These are phyloP conservation scores for Paraphoma chrysanthemicola DNA, from an alignment of 2,329 filamentous ascomycete genomes.

Conservation along the genomic window DNA sequence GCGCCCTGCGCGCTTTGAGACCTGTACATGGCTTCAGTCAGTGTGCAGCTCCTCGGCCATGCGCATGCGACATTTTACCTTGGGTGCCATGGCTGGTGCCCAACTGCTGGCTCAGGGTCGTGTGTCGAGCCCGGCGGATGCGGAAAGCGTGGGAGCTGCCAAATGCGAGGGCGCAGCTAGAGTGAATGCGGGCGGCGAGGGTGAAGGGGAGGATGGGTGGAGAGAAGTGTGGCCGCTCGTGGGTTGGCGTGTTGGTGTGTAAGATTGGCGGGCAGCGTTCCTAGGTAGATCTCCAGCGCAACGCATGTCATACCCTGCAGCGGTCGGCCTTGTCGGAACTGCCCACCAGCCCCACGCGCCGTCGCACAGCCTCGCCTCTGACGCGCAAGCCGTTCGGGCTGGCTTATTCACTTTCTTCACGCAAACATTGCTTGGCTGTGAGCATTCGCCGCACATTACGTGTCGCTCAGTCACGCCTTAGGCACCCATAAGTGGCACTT, in stretches of 20 bases:
- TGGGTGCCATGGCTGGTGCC: constrained; percentile 41
- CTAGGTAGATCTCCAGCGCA: background rate
- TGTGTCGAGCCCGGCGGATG: constrained; percentile 11
- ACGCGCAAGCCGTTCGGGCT: constrained; percentile 24
- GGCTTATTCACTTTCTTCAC: constrained; percentile 1
- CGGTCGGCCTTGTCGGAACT: constrained; percentile 23
- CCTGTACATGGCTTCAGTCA: constrained; percentile 47
- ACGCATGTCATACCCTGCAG: constrained; percentile 19
- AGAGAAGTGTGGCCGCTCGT: constrained; percentile 10
- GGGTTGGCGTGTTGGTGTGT: constrained; percentile 8
- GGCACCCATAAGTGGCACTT: constrained; percentile 12
- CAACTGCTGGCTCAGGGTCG: constrained; percentile 32
- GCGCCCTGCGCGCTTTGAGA: constrained; percentile 65
- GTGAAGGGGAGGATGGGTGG: constrained; percentile 1
- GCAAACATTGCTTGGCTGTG: constrained; percentile 2
- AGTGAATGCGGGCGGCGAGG: constrained; percentile 2
- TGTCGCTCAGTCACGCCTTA: constrained; percentile 25
- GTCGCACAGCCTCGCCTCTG: constrained; percentile 14
- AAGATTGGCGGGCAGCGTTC: constrained; percentile 10
- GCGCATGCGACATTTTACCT: background rate
- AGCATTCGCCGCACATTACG: constrained; percentile 16
- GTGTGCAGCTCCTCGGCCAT: background rate
- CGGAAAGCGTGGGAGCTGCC: constrained; percentile 19
- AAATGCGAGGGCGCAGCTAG: background rate
- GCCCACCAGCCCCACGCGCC: constrained; percentile 14